Conservation (phyloP, 140 eudicot genomes). For the Erigeron philadelphicus region DNA sequence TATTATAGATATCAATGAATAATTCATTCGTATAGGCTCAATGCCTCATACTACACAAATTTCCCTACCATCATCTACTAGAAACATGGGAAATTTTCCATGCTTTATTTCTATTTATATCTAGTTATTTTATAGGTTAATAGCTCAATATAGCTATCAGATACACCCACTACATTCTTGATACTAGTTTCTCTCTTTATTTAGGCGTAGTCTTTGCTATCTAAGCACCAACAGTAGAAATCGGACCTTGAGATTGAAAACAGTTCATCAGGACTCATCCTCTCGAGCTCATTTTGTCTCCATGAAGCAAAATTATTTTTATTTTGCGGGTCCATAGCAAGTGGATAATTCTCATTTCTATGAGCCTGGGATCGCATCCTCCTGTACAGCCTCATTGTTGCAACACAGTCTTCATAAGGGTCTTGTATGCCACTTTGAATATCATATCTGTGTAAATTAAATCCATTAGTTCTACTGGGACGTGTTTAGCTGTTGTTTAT, state of each 20-base stretch:
- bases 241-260: conserved; percentile 77
- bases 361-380: conserved; percentile 83
- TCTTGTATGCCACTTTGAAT: conserved; percentile 81
- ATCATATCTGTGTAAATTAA: conserved; percentile 48
- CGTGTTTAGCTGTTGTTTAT: no score
- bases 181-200: conserved; percentile 3
- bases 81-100: conserved; percentile 22
- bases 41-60: conserved; percentile 19
- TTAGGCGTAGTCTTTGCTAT: conserved; percentile 37
- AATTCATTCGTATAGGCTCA: conserved; percentile 15
- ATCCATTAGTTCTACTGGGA: not conserved
- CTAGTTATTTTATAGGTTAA: conserved; percentile 11
- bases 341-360: conserved; percentile 56
- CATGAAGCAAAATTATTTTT: conserved; percentile 67
- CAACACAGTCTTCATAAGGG: conserved; percentile 80
- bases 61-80: conserved; percentile 14
- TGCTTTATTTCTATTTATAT: conserved; percentile 24
- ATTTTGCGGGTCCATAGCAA: conserved; percentile 78
- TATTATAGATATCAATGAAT: conserved; percentile 8
- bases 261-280: conserved; percentile 75
- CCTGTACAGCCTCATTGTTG: conserved; percentile 81
- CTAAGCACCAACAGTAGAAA: conserved; percentile 96
- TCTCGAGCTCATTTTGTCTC: conserved; percentile 87
- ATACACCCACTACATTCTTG: conserved; percentile 6
- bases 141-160: conserved; percentile 21